Evolutionary conservation across 768 basidiomycete species (phyloP).

Genomic region (Psilocybe sp.): DNA sequence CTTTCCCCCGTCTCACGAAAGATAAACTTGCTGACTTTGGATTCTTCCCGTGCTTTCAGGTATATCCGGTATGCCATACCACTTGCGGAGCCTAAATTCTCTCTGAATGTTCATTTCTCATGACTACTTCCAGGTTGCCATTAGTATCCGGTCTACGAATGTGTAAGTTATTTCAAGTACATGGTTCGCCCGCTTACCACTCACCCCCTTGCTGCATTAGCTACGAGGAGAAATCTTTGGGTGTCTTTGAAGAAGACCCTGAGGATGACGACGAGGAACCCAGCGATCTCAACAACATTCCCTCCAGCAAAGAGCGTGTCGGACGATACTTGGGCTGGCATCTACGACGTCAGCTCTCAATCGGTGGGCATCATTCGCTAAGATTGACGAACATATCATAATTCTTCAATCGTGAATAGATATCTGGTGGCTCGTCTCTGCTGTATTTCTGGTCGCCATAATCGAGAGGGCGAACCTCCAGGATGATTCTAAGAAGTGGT

Average conservation of each 20-base stretch:
- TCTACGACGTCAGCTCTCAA: conserved; percentile 58
- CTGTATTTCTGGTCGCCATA: conserved; percentile 68
- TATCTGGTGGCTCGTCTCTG: conserved; percentile 81
- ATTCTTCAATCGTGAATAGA: conserved; percentile 31
- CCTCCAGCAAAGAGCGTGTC: conserved; percentile 37
- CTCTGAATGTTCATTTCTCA: neutral
- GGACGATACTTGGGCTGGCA: conserved; percentile 54
- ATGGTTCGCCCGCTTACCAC: neutral
- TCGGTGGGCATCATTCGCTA: conserved; percentile 32
- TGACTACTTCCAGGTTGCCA: conserved; percentile 37
- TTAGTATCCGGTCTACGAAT: conserved; percentile 67
- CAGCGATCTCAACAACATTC: conserved; percentile 31
- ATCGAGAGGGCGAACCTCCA: conserved; percentile 61
- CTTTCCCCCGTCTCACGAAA: neutral
- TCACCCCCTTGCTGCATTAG: conserved; percentile 17
- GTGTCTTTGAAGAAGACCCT: conserved; percentile 55
- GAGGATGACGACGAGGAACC: conserved; percentile 51
- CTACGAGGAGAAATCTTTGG: conserved; percentile 73
- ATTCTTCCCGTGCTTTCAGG: conserved; percentile 19
- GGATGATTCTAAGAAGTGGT: conserved; percentile 57
- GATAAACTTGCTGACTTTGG: neutral
- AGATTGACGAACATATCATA: neutral
- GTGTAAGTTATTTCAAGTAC: conserved; percentile 45
- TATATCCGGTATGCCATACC: conserved; percentile 36
- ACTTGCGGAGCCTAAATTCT: neutral